phyloP scores from a whole-genome alignment of 352 stramenopile genomes.

The Phytopythium sindhum region DNA sequence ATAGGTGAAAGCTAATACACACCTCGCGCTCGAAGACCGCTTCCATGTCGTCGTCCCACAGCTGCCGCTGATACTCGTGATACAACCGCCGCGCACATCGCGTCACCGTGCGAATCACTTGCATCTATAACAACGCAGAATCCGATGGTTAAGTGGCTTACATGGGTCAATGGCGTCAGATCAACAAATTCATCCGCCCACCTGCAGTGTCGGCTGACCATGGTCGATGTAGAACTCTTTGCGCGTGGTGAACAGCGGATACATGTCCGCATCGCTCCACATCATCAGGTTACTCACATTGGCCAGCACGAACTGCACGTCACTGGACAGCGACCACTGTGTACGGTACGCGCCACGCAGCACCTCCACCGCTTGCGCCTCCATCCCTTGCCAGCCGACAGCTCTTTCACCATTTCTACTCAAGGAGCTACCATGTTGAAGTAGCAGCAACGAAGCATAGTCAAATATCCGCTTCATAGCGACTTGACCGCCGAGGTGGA shows the following conservation, averaged over 20 bases:
- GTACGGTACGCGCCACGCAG: slow-evolving; percentile 64
- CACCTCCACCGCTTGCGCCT: slow-evolving; percentile 43
- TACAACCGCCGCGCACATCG: slow-evolving; percentile 56
- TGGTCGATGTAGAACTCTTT: slow-evolving; percentile 56
- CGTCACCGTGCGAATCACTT: slow-evolving; percentile 65
- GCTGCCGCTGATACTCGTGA: slow-evolving; percentile 74
- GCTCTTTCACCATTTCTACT: slow-evolving; percentile 6
- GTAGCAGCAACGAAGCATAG: slow-evolving; percentile 51
- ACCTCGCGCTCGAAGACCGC: slow-evolving; percentile 35
- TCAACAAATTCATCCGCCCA: slow-evolving; percentile 1
- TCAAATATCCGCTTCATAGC: slow-evolving; percentile 68
- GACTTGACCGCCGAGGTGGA: slow-evolving; percentile 75
- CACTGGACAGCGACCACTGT: slow-evolving; percentile 52
- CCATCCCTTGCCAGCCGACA: slow-evolving; percentile 38
- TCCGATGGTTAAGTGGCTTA: background rate
- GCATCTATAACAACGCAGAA: slow-evolving; percentile 40
- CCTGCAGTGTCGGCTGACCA: slow-evolving; percentile 51
- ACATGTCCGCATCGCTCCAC: slow-evolving; percentile 74
- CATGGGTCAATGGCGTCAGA: background rate
- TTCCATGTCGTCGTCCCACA: slow-evolving; percentile 72
- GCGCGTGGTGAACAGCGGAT: slow-evolving; percentile 56
- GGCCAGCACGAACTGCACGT: slow-evolving; percentile 52
- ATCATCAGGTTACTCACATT: slow-evolving; percentile 80
- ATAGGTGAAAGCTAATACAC: background rate
- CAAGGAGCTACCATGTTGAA: slow-evolving; percentile 39